Conservation (phyloP, 805 yeast genomes). For the Nakazawaea holstii region DNA sequence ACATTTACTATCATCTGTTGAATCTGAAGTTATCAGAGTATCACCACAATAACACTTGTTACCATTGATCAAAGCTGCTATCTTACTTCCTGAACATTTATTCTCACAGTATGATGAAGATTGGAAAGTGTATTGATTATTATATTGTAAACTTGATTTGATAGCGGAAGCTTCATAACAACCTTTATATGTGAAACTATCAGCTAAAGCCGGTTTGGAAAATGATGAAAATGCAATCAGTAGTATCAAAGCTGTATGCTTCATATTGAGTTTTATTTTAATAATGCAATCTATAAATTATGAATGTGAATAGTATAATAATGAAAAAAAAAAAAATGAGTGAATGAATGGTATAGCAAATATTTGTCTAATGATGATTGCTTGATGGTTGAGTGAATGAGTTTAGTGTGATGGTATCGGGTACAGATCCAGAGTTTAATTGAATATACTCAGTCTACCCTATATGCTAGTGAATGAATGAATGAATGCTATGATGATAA, state of each 20-base stretch:
- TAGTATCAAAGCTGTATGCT: not conserved
- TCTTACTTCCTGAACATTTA: constrained; percentile 41
- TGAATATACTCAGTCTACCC: no score
- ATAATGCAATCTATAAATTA: no score
- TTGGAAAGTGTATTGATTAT: constrained; percentile 52
- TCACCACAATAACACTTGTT: constrained; percentile 65
- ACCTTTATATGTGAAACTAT: constrained; percentile 21
- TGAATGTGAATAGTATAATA: no score
- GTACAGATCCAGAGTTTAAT: no score
- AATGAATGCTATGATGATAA: no score
- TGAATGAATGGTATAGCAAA: no score
- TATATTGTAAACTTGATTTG: constrained; percentile 27
- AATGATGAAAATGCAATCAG: not conserved
- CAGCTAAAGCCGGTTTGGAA: not conserved
- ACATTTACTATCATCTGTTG: constrained; percentile 33
- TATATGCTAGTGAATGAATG: no score
- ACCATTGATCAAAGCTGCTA: constrained; percentile 50
- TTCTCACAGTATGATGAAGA: constrained; percentile 51
- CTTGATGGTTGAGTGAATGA: no score
- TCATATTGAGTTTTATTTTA: not conserved
- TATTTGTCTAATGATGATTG: no score
- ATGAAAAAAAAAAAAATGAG: no score
- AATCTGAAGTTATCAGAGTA: constrained; percentile 24
- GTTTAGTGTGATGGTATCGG: no score
- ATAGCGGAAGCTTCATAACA: constrained; percentile 30